Evolutionary conservation across 768 basidiomycete species (phyloP).

Genomic region (Lentinula sp.): DNA sequence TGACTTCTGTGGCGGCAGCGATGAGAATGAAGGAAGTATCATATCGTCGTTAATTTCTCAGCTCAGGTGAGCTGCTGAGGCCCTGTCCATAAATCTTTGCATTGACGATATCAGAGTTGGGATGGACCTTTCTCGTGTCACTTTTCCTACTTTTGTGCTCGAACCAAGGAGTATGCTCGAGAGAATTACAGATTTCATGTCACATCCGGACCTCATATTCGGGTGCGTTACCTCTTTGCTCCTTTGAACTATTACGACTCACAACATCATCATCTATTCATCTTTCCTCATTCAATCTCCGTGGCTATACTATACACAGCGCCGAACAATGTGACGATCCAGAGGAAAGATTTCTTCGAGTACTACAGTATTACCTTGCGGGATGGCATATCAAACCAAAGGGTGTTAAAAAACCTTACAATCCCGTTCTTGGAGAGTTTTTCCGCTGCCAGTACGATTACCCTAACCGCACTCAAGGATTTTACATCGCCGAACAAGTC

Average conservation of each 20-base stretch:
- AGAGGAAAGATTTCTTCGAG: slow-evolving; percentile 86
- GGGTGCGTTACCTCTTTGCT: slow-evolving; percentile 47
- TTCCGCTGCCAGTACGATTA: slow-evolving; percentile 96
- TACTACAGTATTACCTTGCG: slow-evolving; percentile 92
- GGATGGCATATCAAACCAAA: slow-evolving; percentile 99
- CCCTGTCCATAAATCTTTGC: background rate
- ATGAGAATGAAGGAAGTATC: slow-evolving; percentile 91
- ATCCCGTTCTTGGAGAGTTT: slow-evolving; percentile 95
- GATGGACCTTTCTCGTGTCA: slow-evolving; percentile 95
- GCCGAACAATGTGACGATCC: slow-evolving; percentile 76
- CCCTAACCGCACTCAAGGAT: slow-evolving; percentile 77
- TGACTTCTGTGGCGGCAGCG: slow-evolving; percentile 46
- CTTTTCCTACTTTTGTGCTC: slow-evolving; percentile 91
- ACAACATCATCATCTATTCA: background rate
- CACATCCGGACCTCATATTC: slow-evolving; percentile 96
- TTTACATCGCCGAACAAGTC: slow-evolving; percentile 97
- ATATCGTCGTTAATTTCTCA: slow-evolving; percentile 85
- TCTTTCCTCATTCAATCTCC: too few species aligned
- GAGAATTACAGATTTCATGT: slow-evolving; percentile 98
- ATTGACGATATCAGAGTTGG: slow-evolving; percentile 55
- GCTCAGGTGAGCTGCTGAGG: slow-evolving; percentile 50
- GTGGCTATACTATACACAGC: slow-evolving; percentile 29
- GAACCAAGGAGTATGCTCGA: slow-evolving; percentile 98
- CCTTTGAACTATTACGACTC: background rate
- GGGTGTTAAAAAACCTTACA: slow-evolving; percentile 99